Percentiles rank a stretch among this genome's conserved stretches.
Evolutionary conservation across 2,329 filamentous ascomycete species (phyloP).

Genomic region (Xylogone sp.): DNA sequence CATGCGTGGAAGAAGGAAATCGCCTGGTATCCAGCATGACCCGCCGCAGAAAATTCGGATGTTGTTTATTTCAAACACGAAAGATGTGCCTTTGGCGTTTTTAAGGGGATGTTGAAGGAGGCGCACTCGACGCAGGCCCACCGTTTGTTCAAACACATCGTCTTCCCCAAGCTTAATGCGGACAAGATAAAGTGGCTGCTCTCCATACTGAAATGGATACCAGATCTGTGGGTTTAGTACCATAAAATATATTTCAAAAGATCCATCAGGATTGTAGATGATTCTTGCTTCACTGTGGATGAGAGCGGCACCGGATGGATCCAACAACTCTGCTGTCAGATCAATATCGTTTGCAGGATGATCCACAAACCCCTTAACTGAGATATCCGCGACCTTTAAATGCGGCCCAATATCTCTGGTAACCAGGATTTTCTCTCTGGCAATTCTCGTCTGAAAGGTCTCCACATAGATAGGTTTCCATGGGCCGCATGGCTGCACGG

Average conservation of each 20-base stretch:
- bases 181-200: constrained; percentile 65
- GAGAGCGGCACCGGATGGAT: no score
- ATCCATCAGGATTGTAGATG: no score
- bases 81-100: neutral
- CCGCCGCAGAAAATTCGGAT: neutral
- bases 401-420: constrained; percentile 33
- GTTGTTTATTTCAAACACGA: neutral
- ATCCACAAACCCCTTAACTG: no score
- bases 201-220: constrained; percentile 70
- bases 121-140: no score
- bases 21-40: neutral
- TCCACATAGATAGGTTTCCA: constrained; percentile 66
- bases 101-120: no score
- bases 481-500: constrained; percentile 55
- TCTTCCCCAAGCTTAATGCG: neutral
- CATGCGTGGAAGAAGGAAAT: neutral
- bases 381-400: constrained; percentile 51
- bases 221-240: constrained; percentile 49
- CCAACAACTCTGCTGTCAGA: no score
- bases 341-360: no score
- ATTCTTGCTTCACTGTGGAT: no score
- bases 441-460: no score
- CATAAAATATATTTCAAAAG: constrained; percentile 24
- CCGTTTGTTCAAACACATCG: no score
- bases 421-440: constrained; percentile 29